phyloP scores from a whole-genome alignment of 1,139 yeast genomes.

The Suhomyces yuchorum region DNA sequence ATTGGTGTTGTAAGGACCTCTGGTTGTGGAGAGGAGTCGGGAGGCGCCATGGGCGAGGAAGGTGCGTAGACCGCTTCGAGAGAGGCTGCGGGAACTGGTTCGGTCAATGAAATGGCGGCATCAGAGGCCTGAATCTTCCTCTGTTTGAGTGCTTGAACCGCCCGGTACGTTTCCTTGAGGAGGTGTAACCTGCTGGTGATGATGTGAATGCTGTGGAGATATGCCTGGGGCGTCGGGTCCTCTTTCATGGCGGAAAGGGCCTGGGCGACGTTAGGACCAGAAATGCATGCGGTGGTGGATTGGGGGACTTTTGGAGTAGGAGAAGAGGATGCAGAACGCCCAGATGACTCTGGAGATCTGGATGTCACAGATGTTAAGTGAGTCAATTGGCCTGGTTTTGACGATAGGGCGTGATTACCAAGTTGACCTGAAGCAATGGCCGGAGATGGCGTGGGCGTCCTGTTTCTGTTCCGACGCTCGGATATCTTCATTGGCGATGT shows the following conservation, averaged over 20 bases:
- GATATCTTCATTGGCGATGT: slow-evolving; percentile 12
- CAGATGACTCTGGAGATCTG: neutral
- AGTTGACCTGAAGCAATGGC: neutral
- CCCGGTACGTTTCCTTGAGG: slow-evolving; percentile 33
- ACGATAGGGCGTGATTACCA: neutral
- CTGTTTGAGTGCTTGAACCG: slow-evolving; percentile 29
- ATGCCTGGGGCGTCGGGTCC: slow-evolving; percentile 10
- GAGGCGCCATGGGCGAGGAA: slow-evolving; percentile 9
- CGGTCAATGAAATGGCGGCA: neutral
- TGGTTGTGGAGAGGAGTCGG: slow-evolving; percentile 9
- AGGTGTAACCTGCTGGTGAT: slow-evolving; percentile 34
- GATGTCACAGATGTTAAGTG: neutral
- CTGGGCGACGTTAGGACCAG: slow-evolving; percentile 4
- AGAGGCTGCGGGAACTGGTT: slow-evolving; percentile 1
- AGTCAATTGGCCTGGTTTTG: neutral
- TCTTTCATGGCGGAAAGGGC: slow-evolving; percentile 13
- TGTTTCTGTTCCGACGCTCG: slow-evolving; percentile 7
- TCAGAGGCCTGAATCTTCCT: slow-evolving; percentile 16
- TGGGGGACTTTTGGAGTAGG: neutral
- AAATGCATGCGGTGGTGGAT: neutral
- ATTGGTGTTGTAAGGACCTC: neutral
- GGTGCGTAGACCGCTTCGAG: slow-evolving; percentile 2
- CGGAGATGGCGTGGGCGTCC: slow-evolving; percentile 13
- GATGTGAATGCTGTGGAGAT: slow-evolving; percentile 30
- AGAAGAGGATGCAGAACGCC: neutral